Percentiles rank a stretch among this genome's conserved stretches.
phyloP scores from a whole-genome alignment of 192 early-diverging fungal genomes.

The Dispira simplex region DNA sequence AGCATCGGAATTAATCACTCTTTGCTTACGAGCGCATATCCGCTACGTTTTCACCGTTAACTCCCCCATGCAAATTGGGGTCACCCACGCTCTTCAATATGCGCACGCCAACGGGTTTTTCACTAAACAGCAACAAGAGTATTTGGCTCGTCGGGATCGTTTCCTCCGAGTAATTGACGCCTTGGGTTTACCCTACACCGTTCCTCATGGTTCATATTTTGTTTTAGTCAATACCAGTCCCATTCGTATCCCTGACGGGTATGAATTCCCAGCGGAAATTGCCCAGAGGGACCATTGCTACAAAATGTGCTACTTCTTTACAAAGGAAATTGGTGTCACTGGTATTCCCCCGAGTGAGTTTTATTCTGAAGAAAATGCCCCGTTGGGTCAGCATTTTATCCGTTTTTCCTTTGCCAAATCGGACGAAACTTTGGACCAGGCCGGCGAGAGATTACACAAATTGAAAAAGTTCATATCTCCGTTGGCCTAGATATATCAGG shows the following conservation, averaged over 20 bases:
- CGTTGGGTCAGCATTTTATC: slow-evolving; percentile 53
- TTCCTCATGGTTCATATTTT: slow-evolving; percentile 89
- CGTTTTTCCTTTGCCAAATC: slow-evolving; percentile 93
- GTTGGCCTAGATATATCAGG: background rate
- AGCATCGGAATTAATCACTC: slow-evolving; percentile 48
- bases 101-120: slow-evolving; percentile 48
- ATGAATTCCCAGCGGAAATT: slow-evolving; percentile 35
- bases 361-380: slow-evolving; percentile 50
- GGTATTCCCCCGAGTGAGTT: slow-evolving; percentile 88
- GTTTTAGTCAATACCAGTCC: slow-evolving; percentile 66
- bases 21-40: slow-evolving; percentile 73
- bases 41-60: slow-evolving; percentile 80
- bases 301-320: slow-evolving; percentile 69
- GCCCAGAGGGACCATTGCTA: slow-evolving; percentile 51
- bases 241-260: slow-evolving; percentile 46
- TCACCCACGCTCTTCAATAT: slow-evolving; percentile 54
- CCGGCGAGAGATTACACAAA: slow-evolving; percentile 44
- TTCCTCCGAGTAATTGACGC: slow-evolving; percentile 50
- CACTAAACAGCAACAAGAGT: slow-evolving; percentile 43
- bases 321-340: slow-evolving; percentile 76
- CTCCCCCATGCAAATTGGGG: slow-evolving; percentile 79
- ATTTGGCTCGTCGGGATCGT: slow-evolving; percentile 54
- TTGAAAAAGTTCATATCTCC: slow-evolving; percentile 35
- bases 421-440: slow-evolving; percentile 61
- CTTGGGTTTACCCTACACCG: slow-evolving; percentile 56